Conservation (phyloP, 768 basidiomycete species). For the Hypholoma sublateritium region DNA sequence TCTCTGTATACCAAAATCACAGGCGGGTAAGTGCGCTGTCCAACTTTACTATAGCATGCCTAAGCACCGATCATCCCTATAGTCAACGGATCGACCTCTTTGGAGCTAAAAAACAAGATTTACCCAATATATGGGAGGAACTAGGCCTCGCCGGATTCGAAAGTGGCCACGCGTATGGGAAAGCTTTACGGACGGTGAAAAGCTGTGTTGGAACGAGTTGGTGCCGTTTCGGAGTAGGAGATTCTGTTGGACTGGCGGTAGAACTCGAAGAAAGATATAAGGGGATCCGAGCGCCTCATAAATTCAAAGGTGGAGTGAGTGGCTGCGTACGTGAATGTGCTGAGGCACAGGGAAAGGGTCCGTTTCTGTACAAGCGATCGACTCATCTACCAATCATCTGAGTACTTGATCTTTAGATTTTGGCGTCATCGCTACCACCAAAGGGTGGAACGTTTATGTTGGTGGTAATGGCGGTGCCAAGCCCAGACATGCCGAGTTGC, state of each 20-base stretch:
- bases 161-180: constrained; percentile 76
- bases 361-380: neutral
- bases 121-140: constrained; percentile 68
- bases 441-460: constrained; percentile 79
- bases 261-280: constrained; percentile 72
- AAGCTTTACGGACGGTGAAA: constrained; percentile 71
- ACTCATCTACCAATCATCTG: neutral
- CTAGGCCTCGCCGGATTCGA: constrained; percentile 68
- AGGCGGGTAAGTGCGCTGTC: constrained; percentile 7
- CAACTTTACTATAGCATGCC: neutral
- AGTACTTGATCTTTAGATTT: constrained; percentile 46
- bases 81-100: constrained; percentile 71
- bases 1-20: constrained; percentile 57
- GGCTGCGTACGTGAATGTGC: constrained; percentile 79
- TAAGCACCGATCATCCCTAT: constrained; percentile 18
- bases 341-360: constrained; percentile 60
- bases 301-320: constrained; percentile 75
- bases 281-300: constrained; percentile 69
- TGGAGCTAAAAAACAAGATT: constrained; percentile 67
- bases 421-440: constrained; percentile 73
- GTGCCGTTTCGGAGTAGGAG: constrained; percentile 74
- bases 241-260: constrained; percentile 73
- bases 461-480: constrained; percentile 71
- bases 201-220: constrained; percentile 69
- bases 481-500: constrained; percentile 60